Conservation (phyloP, 164 flowering plant species). For the Echeveria elegans region DNA sequence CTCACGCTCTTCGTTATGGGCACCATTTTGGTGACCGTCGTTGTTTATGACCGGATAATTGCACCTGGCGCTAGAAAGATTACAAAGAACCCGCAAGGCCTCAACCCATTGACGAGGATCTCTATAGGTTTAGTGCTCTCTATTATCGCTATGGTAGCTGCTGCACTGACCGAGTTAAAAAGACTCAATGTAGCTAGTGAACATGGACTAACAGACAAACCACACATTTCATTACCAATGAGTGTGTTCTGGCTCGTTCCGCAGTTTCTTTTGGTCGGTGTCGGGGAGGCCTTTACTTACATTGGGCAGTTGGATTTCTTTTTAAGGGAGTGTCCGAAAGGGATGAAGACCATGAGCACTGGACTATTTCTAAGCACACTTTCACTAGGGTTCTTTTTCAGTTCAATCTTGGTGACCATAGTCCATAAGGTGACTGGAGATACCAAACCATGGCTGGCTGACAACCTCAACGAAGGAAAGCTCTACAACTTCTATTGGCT, state of each 20-base stretch:
- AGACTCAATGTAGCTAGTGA: conserved; percentile 30
- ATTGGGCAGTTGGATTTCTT: conserved; percentile 77
- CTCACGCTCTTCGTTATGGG: conserved; percentile 68
- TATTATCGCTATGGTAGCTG: conserved; percentile 52
- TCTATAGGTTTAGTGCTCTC: conserved; percentile 63
- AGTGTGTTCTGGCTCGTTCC: conserved; percentile 71
- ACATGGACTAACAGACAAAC: conserved; percentile 27
- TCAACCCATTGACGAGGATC: conserved; percentile 59
- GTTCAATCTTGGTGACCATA: conserved; percentile 53
- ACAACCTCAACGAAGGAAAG: conserved; percentile 58
- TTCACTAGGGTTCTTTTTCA: conserved; percentile 64
- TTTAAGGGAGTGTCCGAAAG: conserved; percentile 72
- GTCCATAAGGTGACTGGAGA: conserved; percentile 48
- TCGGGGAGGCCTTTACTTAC: conserved; percentile 73
- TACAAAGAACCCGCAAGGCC: conserved; percentile 50
- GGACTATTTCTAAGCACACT: conserved; percentile 72
- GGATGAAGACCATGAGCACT: conserved; percentile 92
- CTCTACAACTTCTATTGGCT: conserved; percentile 76
- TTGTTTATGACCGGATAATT: conserved; percentile 55
- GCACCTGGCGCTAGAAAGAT: conserved; percentile 30
- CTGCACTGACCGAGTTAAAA: conserved; percentile 59
- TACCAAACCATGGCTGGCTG: conserved; percentile 54
- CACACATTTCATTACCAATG: conserved; percentile 34
- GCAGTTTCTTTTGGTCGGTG: conserved; percentile 67
- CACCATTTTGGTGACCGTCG: conserved; percentile 59